Conservation (phyloP, 169 alveolate species). For the Plasmodium vinckei region DNA sequence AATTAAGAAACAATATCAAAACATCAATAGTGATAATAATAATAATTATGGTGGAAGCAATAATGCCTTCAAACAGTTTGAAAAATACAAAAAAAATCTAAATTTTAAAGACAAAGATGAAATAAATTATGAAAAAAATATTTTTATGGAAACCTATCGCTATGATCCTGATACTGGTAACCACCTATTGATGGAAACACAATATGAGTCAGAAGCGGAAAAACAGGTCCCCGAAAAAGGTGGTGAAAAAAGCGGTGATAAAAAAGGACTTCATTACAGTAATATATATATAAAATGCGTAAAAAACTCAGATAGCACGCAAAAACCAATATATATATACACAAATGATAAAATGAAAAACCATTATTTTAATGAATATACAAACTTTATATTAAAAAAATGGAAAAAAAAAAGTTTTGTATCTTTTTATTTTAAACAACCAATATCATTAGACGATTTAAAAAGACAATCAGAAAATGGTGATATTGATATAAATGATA, state of each 20-base stretch:
- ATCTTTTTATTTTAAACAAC: conserved; percentile 59
- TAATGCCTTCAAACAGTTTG: conserved; percentile 9
- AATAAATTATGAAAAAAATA: conserved; percentile 29
- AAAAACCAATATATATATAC: conserved; percentile 56
- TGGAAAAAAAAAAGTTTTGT: conserved; percentile 72
- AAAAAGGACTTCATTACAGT: conserved; percentile 9
- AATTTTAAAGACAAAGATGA: conserved; percentile 27
- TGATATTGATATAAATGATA: conserved; percentile 15
- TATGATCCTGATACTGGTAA: conserved; percentile 9
- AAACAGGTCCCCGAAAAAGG: background rate
- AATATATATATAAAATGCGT: conserved; percentile 52
- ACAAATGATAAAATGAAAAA: conserved; percentile 72
- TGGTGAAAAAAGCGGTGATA: background rate
- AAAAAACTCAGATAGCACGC: conserved; percentile 26
- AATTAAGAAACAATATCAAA: conserved; percentile 18
- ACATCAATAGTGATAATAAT: background rate
- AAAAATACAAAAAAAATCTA: conserved; percentile 26
- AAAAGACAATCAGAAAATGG: conserved; percentile 17
- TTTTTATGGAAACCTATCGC: conserved; percentile 26
- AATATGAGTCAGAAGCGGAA: background rate
- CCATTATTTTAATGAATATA: conserved; percentile 67
- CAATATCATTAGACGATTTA: conserved; percentile 29
- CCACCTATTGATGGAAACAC: background rate
- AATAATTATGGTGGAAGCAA: too few species aligned
- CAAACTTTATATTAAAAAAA: conserved; percentile 61